Percentiles rank a stretch among this genome's conserved stretches.
These are phyloP conservation scores for Ramaria rubella DNA, from an alignment of 768 basidiomycete species.

Conservation along the genomic window DNA sequence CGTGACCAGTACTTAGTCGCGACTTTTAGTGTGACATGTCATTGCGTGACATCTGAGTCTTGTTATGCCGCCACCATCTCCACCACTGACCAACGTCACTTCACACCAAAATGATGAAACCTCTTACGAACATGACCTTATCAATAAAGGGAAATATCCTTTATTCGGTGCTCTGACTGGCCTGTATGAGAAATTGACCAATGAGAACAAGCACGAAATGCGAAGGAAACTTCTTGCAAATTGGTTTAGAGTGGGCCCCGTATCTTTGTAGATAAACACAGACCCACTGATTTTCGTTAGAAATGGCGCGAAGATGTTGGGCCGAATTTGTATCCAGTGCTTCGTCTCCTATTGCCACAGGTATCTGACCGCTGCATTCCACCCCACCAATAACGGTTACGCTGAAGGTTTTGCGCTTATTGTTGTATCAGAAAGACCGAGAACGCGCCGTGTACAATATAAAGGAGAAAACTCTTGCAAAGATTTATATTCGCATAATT, in stretches of 20 bases:
- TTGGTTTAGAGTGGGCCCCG: conserved; percentile 71
- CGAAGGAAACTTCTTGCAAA: conserved; percentile 58
- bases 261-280: conserved; percentile 1
- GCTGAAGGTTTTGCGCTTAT: no score
- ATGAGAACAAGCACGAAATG: conserved; percentile 68
- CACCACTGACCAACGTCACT: no score
- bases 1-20: no score
- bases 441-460: conserved; percentile 89
- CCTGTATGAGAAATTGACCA: conserved; percentile 70
- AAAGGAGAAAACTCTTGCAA: conserved; percentile 93
- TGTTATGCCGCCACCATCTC: no score
- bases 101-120: no score
- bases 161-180: conserved; percentile 28
- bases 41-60: no score
- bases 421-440: conserved; percentile 91
- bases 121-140: background rate
- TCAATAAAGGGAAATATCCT: conserved; percentile 16
- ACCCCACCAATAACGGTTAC: no score
- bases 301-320: conserved; percentile 87
- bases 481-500: conserved; percentile 85
- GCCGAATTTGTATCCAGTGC: conserved; percentile 79
- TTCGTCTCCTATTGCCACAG: conserved; percentile 88
- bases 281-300: conserved; percentile 29
- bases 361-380: no score
- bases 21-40: no score